A percentile compares a stretch with the other conserved stretches of the same genome.
These are phyloP conservation scores for Bruguiera gymnorhiza DNA, from an alignment of 345 rosid genomes.

Conservation along the genomic window DNA sequence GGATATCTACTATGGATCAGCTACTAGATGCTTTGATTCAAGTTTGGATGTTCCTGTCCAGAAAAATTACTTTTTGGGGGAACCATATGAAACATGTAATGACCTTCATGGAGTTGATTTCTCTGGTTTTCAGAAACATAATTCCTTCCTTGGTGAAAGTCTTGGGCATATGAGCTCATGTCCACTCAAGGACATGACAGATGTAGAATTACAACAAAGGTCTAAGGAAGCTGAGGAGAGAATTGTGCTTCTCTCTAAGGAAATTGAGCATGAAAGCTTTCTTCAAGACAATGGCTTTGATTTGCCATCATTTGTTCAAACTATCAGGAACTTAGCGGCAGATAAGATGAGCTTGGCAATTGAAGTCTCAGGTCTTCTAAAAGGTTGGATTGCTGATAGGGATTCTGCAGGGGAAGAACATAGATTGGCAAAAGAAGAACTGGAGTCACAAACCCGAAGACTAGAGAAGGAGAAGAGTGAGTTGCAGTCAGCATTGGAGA, in stretches of 20 bases:
- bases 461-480: slow-evolving; percentile 77
- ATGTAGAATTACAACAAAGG: slow-evolving; percentile 54
- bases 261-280: slow-evolving; percentile 58
- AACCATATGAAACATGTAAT: slow-evolving; percentile 38
- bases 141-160: slow-evolving; percentile 26
- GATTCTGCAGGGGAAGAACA: slow-evolving; percentile 60
- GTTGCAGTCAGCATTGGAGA: slow-evolving; percentile 78
- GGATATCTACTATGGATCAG: slow-evolving; percentile 64
- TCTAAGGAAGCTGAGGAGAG: slow-evolving; percentile 74
- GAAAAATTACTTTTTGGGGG: slow-evolving; percentile 41
- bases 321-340: slow-evolving; percentile 51
- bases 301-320: slow-evolving; percentile 56
- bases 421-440: slow-evolving; percentile 50
- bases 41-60: slow-evolving; percentile 38
- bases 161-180: slow-evolving; percentile 28
- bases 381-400: slow-evolving; percentile 60
- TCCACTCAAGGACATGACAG: slow-evolving; percentile 43
- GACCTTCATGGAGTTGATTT: slow-evolving; percentile 32
- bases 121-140: slow-evolving; percentile 32
- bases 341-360: slow-evolving; percentile 70
- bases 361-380: slow-evolving; percentile 66
- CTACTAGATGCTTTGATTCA: slow-evolving; percentile 42
- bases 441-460: slow-evolving; percentile 50
- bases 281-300: slow-evolving; percentile 54
- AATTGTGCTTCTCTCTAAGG: slow-evolving; percentile 60